Percentiles rank a stretch among this genome's conserved stretches.
Evolutionary conservation across 1,284 basidiomycete genomes (phyloP).

Genomic region (Austroboletus novae-zelandiae): DNA sequence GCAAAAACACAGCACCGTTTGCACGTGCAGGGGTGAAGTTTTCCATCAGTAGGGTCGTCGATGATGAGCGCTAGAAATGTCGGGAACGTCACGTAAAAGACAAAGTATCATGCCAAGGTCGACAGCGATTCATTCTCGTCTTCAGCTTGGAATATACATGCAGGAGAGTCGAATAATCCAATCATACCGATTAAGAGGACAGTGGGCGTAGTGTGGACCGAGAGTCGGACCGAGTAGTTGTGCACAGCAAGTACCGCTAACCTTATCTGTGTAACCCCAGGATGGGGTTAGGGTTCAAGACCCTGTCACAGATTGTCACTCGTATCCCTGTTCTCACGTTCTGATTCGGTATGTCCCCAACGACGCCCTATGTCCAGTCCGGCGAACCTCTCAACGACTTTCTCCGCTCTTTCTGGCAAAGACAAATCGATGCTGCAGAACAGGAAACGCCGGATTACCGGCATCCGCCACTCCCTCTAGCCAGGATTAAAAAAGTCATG

Average conservation of each 20-base stretch:
- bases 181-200: too few relatives aligned
- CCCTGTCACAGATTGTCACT: neutral
- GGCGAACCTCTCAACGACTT: conserved; percentile 78
- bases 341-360: conserved; percentile 28
- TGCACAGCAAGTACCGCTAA: neutral
- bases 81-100: too few relatives aligned
- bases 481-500: conserved; percentile 97
- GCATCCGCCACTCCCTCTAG: conserved; percentile 83
- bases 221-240: too few relatives aligned
- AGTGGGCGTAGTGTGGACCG: too few relatives aligned
- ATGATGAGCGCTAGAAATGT: too few relatives aligned
- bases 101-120: too few relatives aligned
- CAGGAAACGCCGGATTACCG: conserved; percentile 81
- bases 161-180: too few relatives aligned
- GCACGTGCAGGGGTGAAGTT: too few relatives aligned
- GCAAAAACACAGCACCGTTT: too few relatives aligned
- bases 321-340: conserved; percentile 21
- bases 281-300: conserved; percentile 27
- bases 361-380: conserved; percentile 59
- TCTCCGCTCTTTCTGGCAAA: conserved; percentile 79
- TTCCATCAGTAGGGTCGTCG: too few relatives aligned
- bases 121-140: too few relatives aligned
- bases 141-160: too few relatives aligned
- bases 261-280: conserved; percentile 8
- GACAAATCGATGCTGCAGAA: conserved; percentile 77